Base-by-base conservation (phyloP, 257 asterid genomes). In the Fraxinus americana region DNA sequence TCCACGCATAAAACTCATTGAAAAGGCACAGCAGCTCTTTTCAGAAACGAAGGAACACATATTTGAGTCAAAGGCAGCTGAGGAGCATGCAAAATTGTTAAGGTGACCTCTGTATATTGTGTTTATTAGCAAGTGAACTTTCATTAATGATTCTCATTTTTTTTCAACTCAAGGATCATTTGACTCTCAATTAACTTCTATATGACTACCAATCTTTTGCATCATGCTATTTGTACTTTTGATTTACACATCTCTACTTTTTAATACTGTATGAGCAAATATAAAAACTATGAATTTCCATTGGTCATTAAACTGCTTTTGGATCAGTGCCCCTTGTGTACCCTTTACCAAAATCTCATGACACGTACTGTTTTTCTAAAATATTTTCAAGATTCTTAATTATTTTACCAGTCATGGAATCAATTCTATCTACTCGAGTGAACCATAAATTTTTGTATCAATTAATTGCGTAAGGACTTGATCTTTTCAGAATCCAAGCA, bases 11-110 rank as follows among this genome's bases (percentile, higher is more conserved):
- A 96, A 92, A 87, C 88, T 91, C 75, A 85, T 90, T 81, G 98
- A 88, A 79, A 89, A 93, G 90, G 91, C 97, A 35, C 90, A 85
- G 25, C 84, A 84, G 77, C 97, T 94, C 75, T 93, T 96, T 72
- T 59, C 87, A 12, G 96, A 96, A 82, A 91, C 99, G 32, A 93
- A 84, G 81, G 98, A 96, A 82, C 90, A 92, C 76, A 71, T 79
- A 59, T 96, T 93, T 75, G 99, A 96, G 87, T 86, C 97, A 36
- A 96, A 92, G 91, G 99, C 97, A 78, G 99, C 99, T n/a, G 99
- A 93, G 79, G 99, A 96, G 82, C 99, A 96, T 79, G 97, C 97
- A 70, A 93, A 93, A 85, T 86, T 96, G 84, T 85, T 93, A 84
- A 93, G 96, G 99, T 95, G 78, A 66, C 74, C 19, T 27, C 70